Conservation (phyloP, 495 filamentous ascomycete genomes). For the Aspergillus cristatus region DNA sequence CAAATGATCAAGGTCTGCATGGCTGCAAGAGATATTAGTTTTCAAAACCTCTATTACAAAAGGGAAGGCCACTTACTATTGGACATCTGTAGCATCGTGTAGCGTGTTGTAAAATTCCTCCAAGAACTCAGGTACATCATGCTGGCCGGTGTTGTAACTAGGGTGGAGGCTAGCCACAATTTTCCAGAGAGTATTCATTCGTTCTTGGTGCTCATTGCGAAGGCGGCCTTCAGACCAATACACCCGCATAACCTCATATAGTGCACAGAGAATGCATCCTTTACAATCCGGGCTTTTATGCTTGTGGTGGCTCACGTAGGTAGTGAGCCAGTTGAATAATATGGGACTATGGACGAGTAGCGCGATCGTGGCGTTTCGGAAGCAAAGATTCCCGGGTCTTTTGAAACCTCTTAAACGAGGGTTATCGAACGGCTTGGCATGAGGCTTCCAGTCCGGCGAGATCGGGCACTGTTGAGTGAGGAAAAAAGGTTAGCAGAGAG, state of each 20-base stretch:
- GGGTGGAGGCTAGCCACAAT: not conserved
- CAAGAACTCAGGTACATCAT: slow-evolving; percentile 21
- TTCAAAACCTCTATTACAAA: no score
- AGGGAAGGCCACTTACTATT: slow-evolving; percentile 5
- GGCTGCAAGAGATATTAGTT: no score
- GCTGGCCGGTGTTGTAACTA: slow-evolving; percentile 1
- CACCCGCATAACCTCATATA: slow-evolving; percentile 5
- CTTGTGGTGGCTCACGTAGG: slow-evolving; percentile 1
- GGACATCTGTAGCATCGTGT: not conserved
- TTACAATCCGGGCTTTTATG: not conserved
- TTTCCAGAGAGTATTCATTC: slow-evolving; percentile 1
- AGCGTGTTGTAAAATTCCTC: slow-evolving; percentile 9
- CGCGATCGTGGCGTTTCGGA: slow-evolving; percentile 31
- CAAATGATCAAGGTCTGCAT: no score
- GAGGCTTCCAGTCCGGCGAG: no score
- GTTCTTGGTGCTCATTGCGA: not conserved
- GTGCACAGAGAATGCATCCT: slow-evolving; percentile 12
- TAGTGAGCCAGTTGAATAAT: slow-evolving; percentile 27
- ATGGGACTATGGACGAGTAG: slow-evolving; percentile 32
- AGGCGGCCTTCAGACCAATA: slow-evolving; percentile 13
- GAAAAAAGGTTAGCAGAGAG: not conserved
- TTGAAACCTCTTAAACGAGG: slow-evolving; percentile 1
- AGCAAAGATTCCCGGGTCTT: slow-evolving; percentile 22
- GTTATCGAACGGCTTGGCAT: not conserved
- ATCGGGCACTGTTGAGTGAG: no score